Base-by-base conservation (phyloP, 495 filamentous ascomycete species). In the Trichoderma reesei region DNA sequence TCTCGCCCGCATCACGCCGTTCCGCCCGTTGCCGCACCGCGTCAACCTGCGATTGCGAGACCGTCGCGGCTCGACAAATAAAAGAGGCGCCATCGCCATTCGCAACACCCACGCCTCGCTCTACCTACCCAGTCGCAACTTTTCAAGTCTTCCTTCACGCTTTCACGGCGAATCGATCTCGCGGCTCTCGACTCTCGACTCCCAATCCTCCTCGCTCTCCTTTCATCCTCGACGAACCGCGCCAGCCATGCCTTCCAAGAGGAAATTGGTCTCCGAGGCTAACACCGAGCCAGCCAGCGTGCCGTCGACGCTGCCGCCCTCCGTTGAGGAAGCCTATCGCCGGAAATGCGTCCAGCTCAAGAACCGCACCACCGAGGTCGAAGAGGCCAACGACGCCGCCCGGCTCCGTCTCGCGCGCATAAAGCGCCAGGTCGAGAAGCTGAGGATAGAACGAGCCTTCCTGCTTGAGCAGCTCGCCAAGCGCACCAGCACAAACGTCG, bases 321-420 rank as follows among this genome's bases (percentile, higher is more conserved):
- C 92, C 37, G 91, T 98, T 54, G 95, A 99, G 76, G 86, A 90
- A 70, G 92, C 93, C 63, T 99, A 99, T 77, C 91, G 93, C 69
- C 85, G 88, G 69, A 99, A 99, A 84, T 98, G 95, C 74, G 92
- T 96, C 77, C 88, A 94, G 67, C 85, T 99, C 20, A 95, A 94
- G 75, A 87, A 88, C 67, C 90, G 95, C 46, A 88, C 96, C 63
- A 86, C 82, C 65, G 93, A 98, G 71, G 88, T 98, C 69, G 91
- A 98, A 70, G 87, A 88, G 38, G 86, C 88, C 67, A 96, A 96
- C 70, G 91, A 96, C 63, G 79, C 88, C 20, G 85, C 88, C 54
- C 85, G 90, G 42, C 74, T 89, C 36, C 90, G 91, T 59, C 87
- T 93, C 51, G 80, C 79, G n/a, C 91, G 95, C 44, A 81, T 92